A percentile compares a stretch with the other conserved stretches of the same genome.
Evolutionary conservation across 192 early-diverging fungal genomes (phyloP).

Genomic region (Gigaspora rosea): DNA sequence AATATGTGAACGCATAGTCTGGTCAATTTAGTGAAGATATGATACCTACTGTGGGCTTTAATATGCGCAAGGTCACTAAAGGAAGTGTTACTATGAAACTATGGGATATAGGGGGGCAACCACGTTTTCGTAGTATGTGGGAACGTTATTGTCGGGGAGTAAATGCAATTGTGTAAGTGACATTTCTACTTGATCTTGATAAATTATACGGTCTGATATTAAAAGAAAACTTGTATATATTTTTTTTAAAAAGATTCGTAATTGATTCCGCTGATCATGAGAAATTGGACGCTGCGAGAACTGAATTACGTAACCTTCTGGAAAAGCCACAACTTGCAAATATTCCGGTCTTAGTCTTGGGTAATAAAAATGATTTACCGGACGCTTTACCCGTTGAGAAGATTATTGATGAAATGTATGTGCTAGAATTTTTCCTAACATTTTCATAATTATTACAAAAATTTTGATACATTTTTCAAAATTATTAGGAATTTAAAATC

Average conservation of each 20-base stretch:
- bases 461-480: constrained; percentile 5
- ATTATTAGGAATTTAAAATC: constrained; percentile 74
- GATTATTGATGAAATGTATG: constrained; percentile 88
- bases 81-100: constrained; percentile 97
- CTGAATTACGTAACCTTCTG: constrained; percentile 87
- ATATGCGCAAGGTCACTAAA: constrained; percentile 95
- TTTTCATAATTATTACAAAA: neutral
- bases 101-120: constrained; percentile 99
- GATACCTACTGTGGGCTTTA: constrained; percentile 99
- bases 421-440: neutral
- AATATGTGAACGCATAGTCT: constrained; percentile 41
- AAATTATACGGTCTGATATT: neutral
- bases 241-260: constrained; percentile 76
- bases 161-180: constrained; percentile 92
- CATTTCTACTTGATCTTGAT: neutral
- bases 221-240: too few species aligned
- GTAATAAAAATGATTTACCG: constrained; percentile 97
- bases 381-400: constrained; percentile 85
- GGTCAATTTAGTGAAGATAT: constrained; percentile 83
- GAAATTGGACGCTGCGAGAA: constrained; percentile 88
- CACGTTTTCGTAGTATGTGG: constrained; percentile 98
- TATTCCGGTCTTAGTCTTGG: constrained; percentile 97
- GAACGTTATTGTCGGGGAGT: constrained; percentile 87
- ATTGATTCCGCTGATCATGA: constrained; percentile 94
- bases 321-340: constrained; percentile 91